Conservation (phyloP, 805 yeast genomes). For the Saccharomyces mikatae region DNA sequence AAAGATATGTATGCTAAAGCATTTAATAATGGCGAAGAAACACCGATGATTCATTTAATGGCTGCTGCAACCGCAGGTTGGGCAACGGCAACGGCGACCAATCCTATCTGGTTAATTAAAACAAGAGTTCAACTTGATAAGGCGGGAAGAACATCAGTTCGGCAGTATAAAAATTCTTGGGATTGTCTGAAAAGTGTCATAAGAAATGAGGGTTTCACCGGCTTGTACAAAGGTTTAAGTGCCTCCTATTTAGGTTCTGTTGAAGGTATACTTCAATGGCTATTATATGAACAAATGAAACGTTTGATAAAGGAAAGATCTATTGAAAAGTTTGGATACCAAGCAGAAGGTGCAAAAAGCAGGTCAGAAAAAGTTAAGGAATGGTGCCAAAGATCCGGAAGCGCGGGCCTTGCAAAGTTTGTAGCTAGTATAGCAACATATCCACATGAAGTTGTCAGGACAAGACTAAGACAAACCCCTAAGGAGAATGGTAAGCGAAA, state of each 20-base stretch:
- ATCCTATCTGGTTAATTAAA: constrained; percentile 95
- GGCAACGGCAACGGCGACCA: constrained; percentile 91
- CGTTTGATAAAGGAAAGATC: constrained; percentile 49
- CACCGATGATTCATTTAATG: constrained; percentile 73
- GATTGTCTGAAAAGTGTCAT: constrained; percentile 72
- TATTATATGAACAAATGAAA: constrained; percentile 92
- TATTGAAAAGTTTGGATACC: constrained; percentile 32
- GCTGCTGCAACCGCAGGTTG: constrained; percentile 91
- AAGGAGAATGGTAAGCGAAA: constrained; percentile 69
- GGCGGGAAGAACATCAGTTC: constrained; percentile 41
- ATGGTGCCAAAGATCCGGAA: constrained; percentile 94
- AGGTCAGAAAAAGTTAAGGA: constrained; percentile 61
- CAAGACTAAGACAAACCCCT: constrained; percentile 93
- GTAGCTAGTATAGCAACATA: constrained; percentile 87
- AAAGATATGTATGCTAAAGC: constrained; percentile 63
- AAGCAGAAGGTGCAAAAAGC: constrained; percentile 28
- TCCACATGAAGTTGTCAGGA: constrained; percentile 95
- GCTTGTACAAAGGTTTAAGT: constrained; percentile 83
- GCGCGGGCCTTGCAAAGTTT: constrained; percentile 95
- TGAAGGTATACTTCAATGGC: constrained; percentile 94
- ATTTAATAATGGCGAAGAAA: constrained; percentile 68
- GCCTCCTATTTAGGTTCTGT: constrained; percentile 91
- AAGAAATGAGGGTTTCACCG: constrained; percentile 66
- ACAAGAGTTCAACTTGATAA: constrained; percentile 90
- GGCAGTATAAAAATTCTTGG: constrained; percentile 70